Evolutionary conservation across 1,139 yeast species (phyloP).

Genomic region (Hansenula sp.): DNA sequence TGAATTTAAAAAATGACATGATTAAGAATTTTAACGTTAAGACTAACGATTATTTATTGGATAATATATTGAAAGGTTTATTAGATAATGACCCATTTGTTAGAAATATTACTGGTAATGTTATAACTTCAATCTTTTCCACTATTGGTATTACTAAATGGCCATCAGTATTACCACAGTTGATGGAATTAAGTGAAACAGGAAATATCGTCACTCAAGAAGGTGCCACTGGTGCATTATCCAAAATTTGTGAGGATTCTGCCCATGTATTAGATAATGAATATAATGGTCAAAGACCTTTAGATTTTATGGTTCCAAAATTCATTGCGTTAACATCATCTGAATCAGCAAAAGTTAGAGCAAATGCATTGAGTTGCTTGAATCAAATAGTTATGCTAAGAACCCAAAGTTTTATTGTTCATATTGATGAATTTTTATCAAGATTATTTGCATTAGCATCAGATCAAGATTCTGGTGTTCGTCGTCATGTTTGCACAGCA

Average conservation of each 20-base stretch:
- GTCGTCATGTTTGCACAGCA: constrained; percentile 74
- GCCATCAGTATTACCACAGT: constrained; percentile 70
- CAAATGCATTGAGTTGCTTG: constrained; percentile 67
- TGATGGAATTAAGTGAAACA: constrained; percentile 54
- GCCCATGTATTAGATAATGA: constrained; percentile 54
- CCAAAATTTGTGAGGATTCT: constrained; percentile 87
- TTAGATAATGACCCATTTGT: constrained; percentile 56
- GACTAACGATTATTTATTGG: constrained; percentile 45
- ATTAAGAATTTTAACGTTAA: constrained; percentile 32
- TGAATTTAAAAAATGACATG: constrained; percentile 73
- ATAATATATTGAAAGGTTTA: constrained; percentile 67
- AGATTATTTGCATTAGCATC: constrained; percentile 63
- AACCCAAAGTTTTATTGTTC: constrained; percentile 59
- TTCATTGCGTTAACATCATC: constrained; percentile 51
- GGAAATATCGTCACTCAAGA: constrained; percentile 49
- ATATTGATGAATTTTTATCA: constrained; percentile 62
- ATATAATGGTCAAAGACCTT: constrained; percentile 63
- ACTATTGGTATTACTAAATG: constrained; percentile 68
- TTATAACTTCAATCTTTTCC: constrained; percentile 76
- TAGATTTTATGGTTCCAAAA: constrained; percentile 62
- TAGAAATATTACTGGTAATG: constrained; percentile 86
- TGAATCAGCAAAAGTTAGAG: constrained; percentile 46
- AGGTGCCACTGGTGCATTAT: constrained; percentile 78
- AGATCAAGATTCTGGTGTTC: constrained; percentile 56
- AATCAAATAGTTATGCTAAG: constrained; percentile 72